Percentiles rank a stretch among this genome's conserved stretches.
phyloP scores from a whole-genome alignment of 176 grass and related monocot species.

The Bothriochloa decipiens region DNA sequence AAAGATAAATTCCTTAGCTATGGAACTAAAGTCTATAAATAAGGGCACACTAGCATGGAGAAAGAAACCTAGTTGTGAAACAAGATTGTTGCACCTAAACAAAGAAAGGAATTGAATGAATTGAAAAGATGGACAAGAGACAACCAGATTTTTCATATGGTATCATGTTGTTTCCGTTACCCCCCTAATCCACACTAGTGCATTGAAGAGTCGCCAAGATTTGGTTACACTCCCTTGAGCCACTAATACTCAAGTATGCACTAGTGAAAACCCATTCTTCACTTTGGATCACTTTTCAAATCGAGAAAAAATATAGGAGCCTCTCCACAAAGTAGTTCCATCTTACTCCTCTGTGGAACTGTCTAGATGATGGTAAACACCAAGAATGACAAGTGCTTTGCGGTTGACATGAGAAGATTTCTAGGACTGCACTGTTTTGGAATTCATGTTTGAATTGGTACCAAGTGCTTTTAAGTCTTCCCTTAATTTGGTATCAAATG shows the following conservation, averaged over 20 bases:
- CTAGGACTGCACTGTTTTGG: neutral
- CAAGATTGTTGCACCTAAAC: neutral
- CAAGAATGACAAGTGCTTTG: neutral
- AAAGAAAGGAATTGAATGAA: neutral
- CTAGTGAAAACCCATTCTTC: neutral
- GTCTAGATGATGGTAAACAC: neutral
- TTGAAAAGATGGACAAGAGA: neutral
- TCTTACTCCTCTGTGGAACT: neutral
- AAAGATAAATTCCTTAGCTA: neutral
- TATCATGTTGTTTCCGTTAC: neutral
- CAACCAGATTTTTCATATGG: neutral
- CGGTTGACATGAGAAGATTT: neutral
- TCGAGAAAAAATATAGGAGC: neutral
- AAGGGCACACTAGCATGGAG: neutral
- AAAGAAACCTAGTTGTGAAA: neutral
- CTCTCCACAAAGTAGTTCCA: neutral
- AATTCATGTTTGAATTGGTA: neutral
- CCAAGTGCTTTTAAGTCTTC: neutral
- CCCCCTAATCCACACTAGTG: too few species aligned
- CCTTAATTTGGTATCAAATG: neutral
- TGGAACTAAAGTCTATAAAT: neutral
- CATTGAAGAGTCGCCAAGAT: too few species aligned
- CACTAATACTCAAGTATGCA: neutral
- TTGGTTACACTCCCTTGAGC: too few species aligned
- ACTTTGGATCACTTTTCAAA: neutral